These are phyloP conservation scores for Blastobotrys aristatus DNA, from an alignment of 1,139 yeast species.

Conservation along the genomic window DNA sequence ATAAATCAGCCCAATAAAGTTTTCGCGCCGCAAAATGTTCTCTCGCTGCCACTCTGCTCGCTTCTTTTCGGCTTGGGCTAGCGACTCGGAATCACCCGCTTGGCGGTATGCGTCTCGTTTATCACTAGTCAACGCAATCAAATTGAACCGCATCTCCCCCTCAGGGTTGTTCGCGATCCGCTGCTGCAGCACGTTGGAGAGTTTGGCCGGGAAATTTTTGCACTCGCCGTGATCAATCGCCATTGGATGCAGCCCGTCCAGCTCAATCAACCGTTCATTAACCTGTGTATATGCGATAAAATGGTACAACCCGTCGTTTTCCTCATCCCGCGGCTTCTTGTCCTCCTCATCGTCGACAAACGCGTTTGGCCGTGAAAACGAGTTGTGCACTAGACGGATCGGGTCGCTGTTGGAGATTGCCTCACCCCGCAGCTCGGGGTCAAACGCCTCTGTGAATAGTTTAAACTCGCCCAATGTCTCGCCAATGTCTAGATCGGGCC, in stretches of 20 bases:
- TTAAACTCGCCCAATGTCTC: conserved; percentile 46
- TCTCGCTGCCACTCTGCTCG: conserved; percentile 41
- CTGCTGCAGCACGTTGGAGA: conserved; percentile 37
- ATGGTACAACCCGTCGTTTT: conserved; percentile 56
- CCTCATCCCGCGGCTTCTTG: conserved; percentile 32
- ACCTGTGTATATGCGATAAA: conserved; percentile 52
- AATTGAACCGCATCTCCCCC: conserved; percentile 54
- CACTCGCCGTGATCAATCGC: conserved; percentile 55
- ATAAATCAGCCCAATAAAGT: conserved; percentile 50
- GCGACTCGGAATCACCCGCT: conserved; percentile 40
- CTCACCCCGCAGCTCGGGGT: conserved; percentile 57
- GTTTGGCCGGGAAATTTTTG: conserved; percentile 38
- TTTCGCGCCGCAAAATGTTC: conserved; percentile 48
- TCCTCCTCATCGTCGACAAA: conserved; percentile 46
- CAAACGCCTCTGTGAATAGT: conserved; percentile 51
- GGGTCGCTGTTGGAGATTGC: conserved; percentile 57
- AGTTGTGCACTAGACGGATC: conserved; percentile 57
- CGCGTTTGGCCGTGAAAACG: conserved; percentile 55
- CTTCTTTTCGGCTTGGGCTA: conserved; percentile 34
- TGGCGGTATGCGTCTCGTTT: conserved; percentile 40
- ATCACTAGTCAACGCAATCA: conserved; percentile 52
- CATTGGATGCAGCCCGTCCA: conserved; percentile 58
- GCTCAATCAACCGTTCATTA: conserved; percentile 52
- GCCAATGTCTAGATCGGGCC: conserved; percentile 45
- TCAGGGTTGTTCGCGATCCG: conserved; percentile 45